These are phyloP conservation scores for Gossypium bickii DNA, from an alignment of 345 rosid species.

Conservation along the genomic window DNA sequence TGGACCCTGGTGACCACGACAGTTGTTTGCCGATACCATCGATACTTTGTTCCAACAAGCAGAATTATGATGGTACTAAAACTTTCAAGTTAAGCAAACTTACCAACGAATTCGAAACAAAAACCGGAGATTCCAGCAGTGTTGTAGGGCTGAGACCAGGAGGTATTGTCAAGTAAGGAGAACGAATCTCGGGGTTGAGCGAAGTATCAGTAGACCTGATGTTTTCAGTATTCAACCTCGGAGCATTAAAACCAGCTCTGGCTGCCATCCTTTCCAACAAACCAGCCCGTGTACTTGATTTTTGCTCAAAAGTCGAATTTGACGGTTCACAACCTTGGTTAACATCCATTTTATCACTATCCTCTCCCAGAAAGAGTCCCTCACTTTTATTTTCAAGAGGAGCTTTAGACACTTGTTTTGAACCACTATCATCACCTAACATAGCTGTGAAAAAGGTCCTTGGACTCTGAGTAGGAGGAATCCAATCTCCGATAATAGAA, in stretches of 20 bases:
- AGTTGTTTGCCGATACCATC: neutral
- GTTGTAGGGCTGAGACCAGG: constrained; percentile 90
- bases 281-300: constrained; percentile 48
- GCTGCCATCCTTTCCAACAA: constrained; percentile 80
- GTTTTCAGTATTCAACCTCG: constrained; percentile 63
- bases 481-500: constrained; percentile 80
- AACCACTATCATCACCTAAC: constrained; percentile 43
- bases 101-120: constrained; percentile 77
- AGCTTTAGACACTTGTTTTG: constrained; percentile 37
- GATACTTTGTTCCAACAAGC: neutral
- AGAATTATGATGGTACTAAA: neutral
- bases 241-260: constrained; percentile 82
- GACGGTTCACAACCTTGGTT: constrained; percentile 27
- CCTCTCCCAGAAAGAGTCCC: constrained; percentile 33
- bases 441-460: constrained; percentile 49
- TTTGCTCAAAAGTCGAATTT: constrained; percentile 34
- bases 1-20: neutral
- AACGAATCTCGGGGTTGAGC: constrained; percentile 37
- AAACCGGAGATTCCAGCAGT: constrained; percentile 82
- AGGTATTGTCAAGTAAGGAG: constrained; percentile 75
- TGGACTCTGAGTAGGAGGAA: constrained; percentile 66
- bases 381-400: constrained; percentile 27
- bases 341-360: constrained; percentile 30
- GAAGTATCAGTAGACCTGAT: constrained; percentile 57
- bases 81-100: constrained; percentile 10